A percentile compares a stretch with the other conserved stretches of the same genome.
phyloP scores from a whole-genome alignment of 1,139 yeast species.

The Debaryomyces sp. region DNA sequence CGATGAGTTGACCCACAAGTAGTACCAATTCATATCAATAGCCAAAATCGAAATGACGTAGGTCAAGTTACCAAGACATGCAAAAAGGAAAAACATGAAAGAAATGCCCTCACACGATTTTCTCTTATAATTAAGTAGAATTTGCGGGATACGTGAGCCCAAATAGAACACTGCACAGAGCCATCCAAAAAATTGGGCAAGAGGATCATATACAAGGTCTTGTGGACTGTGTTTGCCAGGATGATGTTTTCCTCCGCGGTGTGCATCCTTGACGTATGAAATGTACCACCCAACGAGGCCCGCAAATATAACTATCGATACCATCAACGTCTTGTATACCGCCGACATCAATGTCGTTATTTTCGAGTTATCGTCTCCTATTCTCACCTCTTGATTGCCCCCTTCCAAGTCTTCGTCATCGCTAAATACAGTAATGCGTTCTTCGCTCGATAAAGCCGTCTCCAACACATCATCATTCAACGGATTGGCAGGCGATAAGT shows the following conservation, averaged over 20 bases:
- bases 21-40: conserved; percentile 70
- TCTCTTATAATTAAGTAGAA: conserved; percentile 75
- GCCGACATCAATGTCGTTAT: conserved; percentile 24
- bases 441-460: conserved; percentile 51
- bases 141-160: conserved; percentile 91
- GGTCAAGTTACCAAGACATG: conserved; percentile 89
- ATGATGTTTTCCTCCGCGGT: conserved; percentile 26
- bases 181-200: conserved; percentile 93
- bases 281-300: conserved; percentile 90
- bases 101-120: conserved; percentile 94
- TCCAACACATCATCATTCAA: conserved; percentile 67
- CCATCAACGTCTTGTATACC: conserved; percentile 63
- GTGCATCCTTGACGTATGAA: conserved; percentile 47
- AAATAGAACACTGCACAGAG: conserved; percentile 82
- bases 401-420: conserved; percentile 15
- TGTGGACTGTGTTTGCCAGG: conserved; percentile 24
- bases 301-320: conserved; percentile 66
- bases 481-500: conserved; percentile 89
- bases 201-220: conserved; percentile 59
- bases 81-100: conserved; percentile 87
- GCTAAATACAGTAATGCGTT: conserved; percentile 5
- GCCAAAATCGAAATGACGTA: conserved; percentile 83
- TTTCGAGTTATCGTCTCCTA: conserved; percentile 4
- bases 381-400: conserved; percentile 4
- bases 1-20: conserved; percentile 77